Conservation (phyloP, 352 stramenopile species). For the Plasmopara viticola region DNA sequence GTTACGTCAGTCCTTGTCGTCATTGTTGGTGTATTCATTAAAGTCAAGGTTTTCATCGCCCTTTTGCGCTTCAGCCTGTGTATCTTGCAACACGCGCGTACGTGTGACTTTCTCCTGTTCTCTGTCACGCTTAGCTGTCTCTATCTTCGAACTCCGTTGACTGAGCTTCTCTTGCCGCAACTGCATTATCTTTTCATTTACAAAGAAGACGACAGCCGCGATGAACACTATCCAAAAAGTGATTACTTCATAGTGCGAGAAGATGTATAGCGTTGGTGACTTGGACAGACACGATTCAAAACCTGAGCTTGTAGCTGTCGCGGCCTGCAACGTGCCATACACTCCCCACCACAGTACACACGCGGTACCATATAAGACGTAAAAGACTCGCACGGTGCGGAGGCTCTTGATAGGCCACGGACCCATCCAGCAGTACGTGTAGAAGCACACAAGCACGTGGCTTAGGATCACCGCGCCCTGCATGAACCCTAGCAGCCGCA, state of each 20-base stretch:
- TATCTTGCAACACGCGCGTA: constrained; percentile 25
- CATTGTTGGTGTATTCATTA: constrained; percentile 15
- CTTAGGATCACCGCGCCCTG: constrained; percentile 60
- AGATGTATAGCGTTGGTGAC: constrained; percentile 58
- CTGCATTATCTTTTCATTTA: constrained; percentile 40
- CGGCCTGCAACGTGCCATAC: constrained; percentile 56
- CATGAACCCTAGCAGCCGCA: constrained; percentile 36
- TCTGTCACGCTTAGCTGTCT: constrained; percentile 27
- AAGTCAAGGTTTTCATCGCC: constrained; percentile 21
- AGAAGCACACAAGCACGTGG: constrained; percentile 61
- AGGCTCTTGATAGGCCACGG: constrained; percentile 47
- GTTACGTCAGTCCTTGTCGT: background rate
- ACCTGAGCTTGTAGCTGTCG: constrained; percentile 46
- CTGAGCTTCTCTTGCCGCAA: constrained; percentile 36
- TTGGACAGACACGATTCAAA: constrained; percentile 66
- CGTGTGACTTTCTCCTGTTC: constrained; percentile 28
- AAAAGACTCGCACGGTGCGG: constrained; percentile 54
- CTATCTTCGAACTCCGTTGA: constrained; percentile 23
- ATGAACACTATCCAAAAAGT: constrained; percentile 60
- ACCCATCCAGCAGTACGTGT: constrained; percentile 69
- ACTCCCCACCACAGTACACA: constrained; percentile 62
- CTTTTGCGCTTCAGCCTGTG: constrained; percentile 31
- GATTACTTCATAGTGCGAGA: constrained; percentile 65
- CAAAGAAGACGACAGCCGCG: constrained; percentile 37
- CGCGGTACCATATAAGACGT: constrained; percentile 50